phyloP scores from a whole-genome alignment of 805 yeast genomes.

The Yarrowia sp. region DNA sequence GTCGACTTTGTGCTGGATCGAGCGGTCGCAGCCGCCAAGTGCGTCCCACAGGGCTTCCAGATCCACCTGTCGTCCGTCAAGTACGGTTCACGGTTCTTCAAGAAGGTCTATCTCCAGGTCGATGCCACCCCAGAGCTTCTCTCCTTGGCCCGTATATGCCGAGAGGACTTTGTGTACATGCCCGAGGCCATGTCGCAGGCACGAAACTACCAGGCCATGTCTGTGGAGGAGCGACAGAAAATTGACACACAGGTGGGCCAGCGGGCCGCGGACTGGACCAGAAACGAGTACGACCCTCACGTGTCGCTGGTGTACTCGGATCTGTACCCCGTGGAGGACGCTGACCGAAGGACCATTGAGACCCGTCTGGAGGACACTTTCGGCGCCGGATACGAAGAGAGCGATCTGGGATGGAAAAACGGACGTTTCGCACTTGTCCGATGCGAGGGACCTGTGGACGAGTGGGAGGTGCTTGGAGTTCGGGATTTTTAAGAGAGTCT shows the following conservation, averaged over 20 bases:
- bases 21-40: conserved; percentile 53
- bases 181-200: conserved; percentile 31
- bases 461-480: conserved; percentile 63
- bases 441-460: conserved; percentile 67
- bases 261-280: conserved; percentile 57
- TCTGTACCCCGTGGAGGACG: conserved; percentile 62
- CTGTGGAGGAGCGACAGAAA: conserved; percentile 31
- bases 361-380: conserved; percentile 65
- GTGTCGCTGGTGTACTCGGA: conserved; percentile 67
- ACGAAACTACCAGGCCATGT: conserved; percentile 34
- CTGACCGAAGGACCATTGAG: conserved; percentile 58
- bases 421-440: conserved; percentile 64
- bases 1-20: conserved; percentile 57
- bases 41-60: conserved; percentile 40
- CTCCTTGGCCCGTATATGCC: conserved; percentile 46
- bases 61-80: conserved; percentile 45
- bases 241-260: conserved; percentile 39
- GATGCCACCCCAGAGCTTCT: conserved; percentile 43
- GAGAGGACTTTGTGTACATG: conserved; percentile 38
- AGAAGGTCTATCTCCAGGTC: conserved; percentile 52
- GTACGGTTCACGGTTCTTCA: conserved; percentile 50
- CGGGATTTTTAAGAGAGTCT: conserved; percentile 32
- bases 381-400: conserved; percentile 44
- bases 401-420: conserved; percentile 58
- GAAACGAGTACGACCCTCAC: conserved; percentile 63